Conservation (phyloP, 345 rosid genomes). For the Citrus sinensis region DNA sequence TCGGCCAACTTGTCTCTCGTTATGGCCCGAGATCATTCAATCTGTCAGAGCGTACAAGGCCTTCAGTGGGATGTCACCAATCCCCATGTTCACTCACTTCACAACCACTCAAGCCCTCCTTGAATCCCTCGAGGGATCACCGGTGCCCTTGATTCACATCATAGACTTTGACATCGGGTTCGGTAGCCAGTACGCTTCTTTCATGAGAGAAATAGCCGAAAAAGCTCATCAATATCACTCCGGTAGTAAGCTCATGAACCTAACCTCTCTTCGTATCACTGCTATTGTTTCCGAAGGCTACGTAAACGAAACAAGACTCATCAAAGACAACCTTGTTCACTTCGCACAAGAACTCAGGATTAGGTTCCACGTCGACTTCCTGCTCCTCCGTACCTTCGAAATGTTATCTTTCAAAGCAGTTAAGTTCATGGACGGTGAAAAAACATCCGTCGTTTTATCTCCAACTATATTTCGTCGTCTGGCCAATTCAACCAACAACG, state of each 20-base stretch:
- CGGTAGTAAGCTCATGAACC: conserved; percentile 19
- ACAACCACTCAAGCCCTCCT: conserved; percentile 83
- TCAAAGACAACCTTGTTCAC: conserved; percentile 71
- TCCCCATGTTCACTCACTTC: conserved; percentile 89
- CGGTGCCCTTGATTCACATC: conserved; percentile 57
- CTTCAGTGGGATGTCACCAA: conserved; percentile 73
- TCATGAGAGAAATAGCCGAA: conserved; percentile 77
- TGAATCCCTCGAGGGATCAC: conserved; percentile 55
- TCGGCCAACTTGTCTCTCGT: conserved; percentile 40
- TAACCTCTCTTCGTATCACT: conserved; percentile 64
- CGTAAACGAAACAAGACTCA: conserved; percentile 58
- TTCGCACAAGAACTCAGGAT: conserved; percentile 78
- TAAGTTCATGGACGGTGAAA: conserved; percentile 68
- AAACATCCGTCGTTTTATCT: conserved; percentile 53
- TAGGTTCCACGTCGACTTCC: conserved; percentile 73
- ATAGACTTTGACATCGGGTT: conserved; percentile 91
- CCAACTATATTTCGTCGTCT: conserved; percentile 63
- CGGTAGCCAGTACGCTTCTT: conserved; percentile 90
- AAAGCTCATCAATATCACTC: conserved; percentile 18
- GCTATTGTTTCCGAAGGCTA: conserved; percentile 77
- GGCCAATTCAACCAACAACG: conserved; percentile 29
- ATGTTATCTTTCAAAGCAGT: conserved; percentile 70
- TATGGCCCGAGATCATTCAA: conserved; percentile 73
- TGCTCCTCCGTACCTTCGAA: conserved; percentile 62
- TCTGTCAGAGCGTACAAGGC: conserved; percentile 66